Conservation (phyloP, 768 basidiomycete species). For the Hortiboletus campestris region DNA sequence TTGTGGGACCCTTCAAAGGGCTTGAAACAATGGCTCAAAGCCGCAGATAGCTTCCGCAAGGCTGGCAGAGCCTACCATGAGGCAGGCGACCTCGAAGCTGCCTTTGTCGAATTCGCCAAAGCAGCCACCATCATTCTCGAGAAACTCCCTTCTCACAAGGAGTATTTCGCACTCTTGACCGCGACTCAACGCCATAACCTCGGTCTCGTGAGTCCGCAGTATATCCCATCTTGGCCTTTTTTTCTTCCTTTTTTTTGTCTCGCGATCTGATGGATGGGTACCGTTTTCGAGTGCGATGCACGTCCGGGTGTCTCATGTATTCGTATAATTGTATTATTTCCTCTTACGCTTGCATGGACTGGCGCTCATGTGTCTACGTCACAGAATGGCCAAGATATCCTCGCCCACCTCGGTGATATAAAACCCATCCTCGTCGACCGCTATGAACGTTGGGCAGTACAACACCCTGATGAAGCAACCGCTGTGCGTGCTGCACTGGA, state of each 20-base stretch:
- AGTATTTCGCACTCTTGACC: constrained; percentile 57
- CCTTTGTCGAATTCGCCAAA: constrained; percentile 68
- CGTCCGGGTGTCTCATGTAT: background rate
- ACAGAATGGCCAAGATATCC: constrained; percentile 75
- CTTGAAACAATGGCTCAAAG: constrained; percentile 65
- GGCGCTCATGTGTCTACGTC: constrained; percentile 17
- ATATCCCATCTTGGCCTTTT: background rate
- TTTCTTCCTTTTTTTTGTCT: background rate
- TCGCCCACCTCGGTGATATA: constrained; percentile 61
- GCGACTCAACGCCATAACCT: constrained; percentile 64
- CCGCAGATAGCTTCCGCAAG: constrained; percentile 61
- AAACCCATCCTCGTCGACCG: constrained; percentile 63
- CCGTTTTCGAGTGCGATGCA: background rate
- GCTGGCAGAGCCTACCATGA: constrained; percentile 48
- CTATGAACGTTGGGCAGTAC: constrained; percentile 57
- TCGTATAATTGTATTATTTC: background rate
- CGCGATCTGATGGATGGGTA: constrained; percentile 1
- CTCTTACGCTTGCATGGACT: constrained; percentile 2
- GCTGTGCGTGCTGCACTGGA: constrained; percentile 22
- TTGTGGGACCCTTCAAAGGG: constrained; percentile 57
- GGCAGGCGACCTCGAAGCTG: constrained; percentile 61
- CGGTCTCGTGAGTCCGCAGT: constrained; percentile 55
- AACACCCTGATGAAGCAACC: constrained; percentile 39
- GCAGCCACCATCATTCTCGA: constrained; percentile 79
- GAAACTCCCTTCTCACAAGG: constrained; percentile 69